Base-by-base conservation (phyloP, 208 protist genomes). In the Leishmania turanica region DNA sequence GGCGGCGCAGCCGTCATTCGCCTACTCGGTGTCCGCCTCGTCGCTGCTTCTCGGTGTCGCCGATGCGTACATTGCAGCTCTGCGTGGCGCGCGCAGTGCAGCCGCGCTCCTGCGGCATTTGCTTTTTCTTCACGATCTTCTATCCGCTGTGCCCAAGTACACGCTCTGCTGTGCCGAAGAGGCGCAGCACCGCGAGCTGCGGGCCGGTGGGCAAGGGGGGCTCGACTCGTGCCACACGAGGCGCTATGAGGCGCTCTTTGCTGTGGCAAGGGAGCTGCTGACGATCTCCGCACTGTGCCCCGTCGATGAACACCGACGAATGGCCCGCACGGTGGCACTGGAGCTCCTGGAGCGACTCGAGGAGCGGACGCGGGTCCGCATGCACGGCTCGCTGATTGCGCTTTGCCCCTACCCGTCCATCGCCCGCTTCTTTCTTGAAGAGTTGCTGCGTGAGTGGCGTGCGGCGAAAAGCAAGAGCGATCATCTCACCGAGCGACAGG, bases 361-460 rank as follows among this genome's bases (percentile, higher is more conserved):
- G n/a, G 79, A 82, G 56, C 71, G 84, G 53, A 69, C 89, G 7
- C 90, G 92, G 27, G 72, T 93, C 40, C 87, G 87, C 17, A 78
- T 94, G 70, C 84, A 90, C 31, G 84, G 88, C 3, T 88, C 90
- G 21, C 88, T 97, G 69, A 74, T 96, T 19, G 80, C 83, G n/a
- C 64, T 96, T 24, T 89, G 87, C 51, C 94, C 94, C 9, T 96
- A 92, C 83, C 80, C 90, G 0, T 95, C 91, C 40, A 91, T 97
- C 54, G 85, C 88, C 13, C 87, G 88, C 15, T 87, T 91, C 60
- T 84, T 97, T 75, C 79, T 94, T 6, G 80, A 91, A 13, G 71
- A 79, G 27, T 65, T 96, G 24, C 49, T 83, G 17, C 19, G 89
- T 4, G 89, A 95, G 51, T 96, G 90, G 91, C 75, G 80, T 3